These are phyloP conservation scores for Scenedesmus sp. DNA, from an alignment of 163 green algal species.

Conservation along the genomic window DNA sequence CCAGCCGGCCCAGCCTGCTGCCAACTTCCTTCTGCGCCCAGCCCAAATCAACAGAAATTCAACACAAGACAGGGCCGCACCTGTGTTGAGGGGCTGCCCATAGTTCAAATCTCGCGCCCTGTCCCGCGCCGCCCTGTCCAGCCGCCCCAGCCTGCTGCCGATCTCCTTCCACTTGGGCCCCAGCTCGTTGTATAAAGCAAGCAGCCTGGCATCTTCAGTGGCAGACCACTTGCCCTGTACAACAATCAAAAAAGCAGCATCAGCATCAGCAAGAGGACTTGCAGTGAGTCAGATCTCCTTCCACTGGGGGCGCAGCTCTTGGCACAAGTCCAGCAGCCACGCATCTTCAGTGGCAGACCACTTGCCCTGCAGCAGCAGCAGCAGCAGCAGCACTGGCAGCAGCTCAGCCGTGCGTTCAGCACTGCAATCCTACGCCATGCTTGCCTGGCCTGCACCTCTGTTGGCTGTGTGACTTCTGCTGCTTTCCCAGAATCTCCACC, in stretches of 20 bases:
- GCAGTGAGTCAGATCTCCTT: slow-evolving; percentile 59
- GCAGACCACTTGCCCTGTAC: slow-evolving; percentile 67
- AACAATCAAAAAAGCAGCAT: neutral
- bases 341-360: slow-evolving; percentile 74
- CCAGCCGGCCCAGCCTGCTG: slow-evolving; percentile 62
- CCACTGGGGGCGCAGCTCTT: slow-evolving; percentile 68
- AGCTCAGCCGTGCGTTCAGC: too few species aligned
- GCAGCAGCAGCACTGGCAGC: neutral
- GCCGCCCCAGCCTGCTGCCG: slow-evolving; percentile 64
- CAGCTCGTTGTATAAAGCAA: slow-evolving; percentile 62
- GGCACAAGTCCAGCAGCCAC: slow-evolving; percentile 67
- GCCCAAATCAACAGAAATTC: neutral
- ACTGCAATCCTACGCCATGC: too few species aligned
- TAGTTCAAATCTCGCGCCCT: slow-evolving; percentile 65
- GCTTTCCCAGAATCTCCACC: too few species aligned
- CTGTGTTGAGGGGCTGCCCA: slow-evolving; percentile 56
- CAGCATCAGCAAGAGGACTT: neutral
- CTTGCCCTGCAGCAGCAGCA: slow-evolving; percentile 55
- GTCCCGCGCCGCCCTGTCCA: slow-evolving; percentile 67
- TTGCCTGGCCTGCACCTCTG: too few species aligned
- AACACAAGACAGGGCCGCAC: neutral
- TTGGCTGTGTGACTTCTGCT: too few species aligned
- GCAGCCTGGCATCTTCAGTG: slow-evolving; percentile 71
- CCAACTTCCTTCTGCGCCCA: slow-evolving; percentile 21
- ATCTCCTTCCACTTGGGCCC: slow-evolving; percentile 78